Evolutionary conservation across 192 early-diverging fungal species (phyloP).

Genomic region (Umbelopsis sp.): DNA sequence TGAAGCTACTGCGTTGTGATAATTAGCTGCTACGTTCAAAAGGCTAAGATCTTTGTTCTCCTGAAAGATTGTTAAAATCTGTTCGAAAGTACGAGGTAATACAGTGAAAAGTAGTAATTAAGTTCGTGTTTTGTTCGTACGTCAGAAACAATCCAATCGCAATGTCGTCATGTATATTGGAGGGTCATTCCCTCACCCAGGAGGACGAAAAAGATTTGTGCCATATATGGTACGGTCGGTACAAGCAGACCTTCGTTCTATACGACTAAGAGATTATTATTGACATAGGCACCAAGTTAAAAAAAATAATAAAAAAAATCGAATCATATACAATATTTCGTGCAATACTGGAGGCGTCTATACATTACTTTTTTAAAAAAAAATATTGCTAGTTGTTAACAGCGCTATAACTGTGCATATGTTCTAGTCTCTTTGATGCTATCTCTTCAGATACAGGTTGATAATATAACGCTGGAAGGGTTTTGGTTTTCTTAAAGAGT

Average conservation of each 20-base stretch:
- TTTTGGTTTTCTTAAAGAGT: constrained; percentile 31
- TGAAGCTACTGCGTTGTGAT: too few relatives aligned
- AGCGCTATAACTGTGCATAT: not conserved
- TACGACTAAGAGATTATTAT: too few relatives aligned
- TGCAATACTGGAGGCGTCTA: not conserved
- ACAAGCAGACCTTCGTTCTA: too few relatives aligned
- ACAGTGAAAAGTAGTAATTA: too few relatives aligned
- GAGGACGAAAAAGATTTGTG: not conserved
- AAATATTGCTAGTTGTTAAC: not conserved
- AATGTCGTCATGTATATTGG: too few relatives aligned
- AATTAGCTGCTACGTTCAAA: too few relatives aligned
- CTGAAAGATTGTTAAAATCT: too few relatives aligned
- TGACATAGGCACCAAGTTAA: not conserved
- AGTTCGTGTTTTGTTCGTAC: too few relatives aligned
- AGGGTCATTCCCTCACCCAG: not conserved
- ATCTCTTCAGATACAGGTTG: constrained; percentile 25
- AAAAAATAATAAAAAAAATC: not conserved
- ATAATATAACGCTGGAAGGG: constrained; percentile 34
- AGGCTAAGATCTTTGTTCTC: too few relatives aligned
- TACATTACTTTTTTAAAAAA: not conserved
- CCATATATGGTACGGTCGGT: not conserved
- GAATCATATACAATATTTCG: not conserved
- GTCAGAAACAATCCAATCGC: too few relatives aligned
- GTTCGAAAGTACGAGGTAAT: too few relatives aligned
- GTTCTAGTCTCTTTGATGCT: constrained; percentile 20